Base-by-base conservation (phyloP, 495 filamentous ascomycete genomes). In the Penicillium turbatum region DNA sequence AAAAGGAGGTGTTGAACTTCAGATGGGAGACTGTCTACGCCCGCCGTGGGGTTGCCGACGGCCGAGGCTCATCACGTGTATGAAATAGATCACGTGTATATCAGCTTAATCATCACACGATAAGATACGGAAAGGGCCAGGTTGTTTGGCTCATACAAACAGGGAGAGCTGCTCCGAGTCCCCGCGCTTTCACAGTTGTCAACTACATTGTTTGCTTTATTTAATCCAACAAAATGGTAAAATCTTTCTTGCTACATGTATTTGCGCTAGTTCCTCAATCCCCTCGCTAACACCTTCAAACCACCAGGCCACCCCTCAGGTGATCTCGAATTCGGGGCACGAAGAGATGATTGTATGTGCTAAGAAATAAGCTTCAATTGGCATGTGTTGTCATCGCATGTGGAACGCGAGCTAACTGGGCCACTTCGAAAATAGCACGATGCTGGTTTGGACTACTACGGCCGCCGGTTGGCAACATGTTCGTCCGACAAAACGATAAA, bases 271-370 rank as follows among this genome's bases (percentile, higher is more conserved):
- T 12, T 13, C 37, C 17, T 27, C 39, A 24, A 29, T 41, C 6
- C 2, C 9, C 13, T 45, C 37, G 47, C 63, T 70, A 46, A 69
- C 55, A 43, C 2, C 50, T 45, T 32, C 27, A 54, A 56, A 43
- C 53, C 29, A 51, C 13, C 56, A 89, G 86, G 86, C 89, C 56
- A 65, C 72, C 60, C 65, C 72, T 63, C 89, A 95, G 80, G 83
- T 90, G 58, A 91, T 92, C 66, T 84, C 89, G 36, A 92, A 92
- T 72, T 89, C 89, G 54, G 87, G 89, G 66, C 93, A 98, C 74
- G 95, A 97, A 86, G 92, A 96, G 70, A 97, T 98, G 92, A 97
- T 98, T 79, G 92, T 97, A 89, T 67, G 90, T 84, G 61, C 26
- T 49, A 50, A 53, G 21, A 51, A 19, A 45, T 48, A 6, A 36